Evolutionary conservation across 2,329 filamentous ascomycete genomes (phyloP), one percentile per base, ranked within the genome.

Genomic region (Cadophora gregata): DNA sequence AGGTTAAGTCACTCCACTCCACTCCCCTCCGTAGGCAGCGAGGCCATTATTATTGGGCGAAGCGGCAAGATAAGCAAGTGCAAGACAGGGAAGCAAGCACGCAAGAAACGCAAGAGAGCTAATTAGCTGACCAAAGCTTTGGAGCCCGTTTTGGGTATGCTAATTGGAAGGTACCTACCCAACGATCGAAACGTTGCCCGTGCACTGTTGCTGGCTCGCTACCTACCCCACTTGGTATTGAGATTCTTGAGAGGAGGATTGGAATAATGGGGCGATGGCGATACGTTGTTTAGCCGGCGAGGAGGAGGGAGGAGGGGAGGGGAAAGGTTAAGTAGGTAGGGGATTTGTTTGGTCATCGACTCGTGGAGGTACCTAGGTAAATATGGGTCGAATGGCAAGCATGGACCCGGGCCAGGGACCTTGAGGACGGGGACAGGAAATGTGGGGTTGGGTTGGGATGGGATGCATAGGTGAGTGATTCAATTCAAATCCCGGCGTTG

Each of bases 181-280:
- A 36, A 29, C 31, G 29, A 24, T 36, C 51, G n/a, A 42, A 19
- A 58, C 29, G 55, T 38, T 58, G 55, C 55, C 55, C 55, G 55
- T 58, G 55, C 33, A 24, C n/a, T n/a, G n/a, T n/a, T n/a, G 21
- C 25, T 38, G 25, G 55, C 55, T 58, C 55, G 31, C 31, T 58
- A 58, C 55, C 31, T 58, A 58, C 55, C 31, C 55, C 55, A 58
- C 55, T 58, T 56, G 21, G 33, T n/a, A n/a, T n/a, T n/a, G n/a
- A n/a, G n/a, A n/a, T n/a, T n/a, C 24, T 24, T 25, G 19, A n/a
- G 19, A n/a, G 31, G 31, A 21, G 7, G 53, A 31, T 21, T 29
- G 9, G 53, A 24, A 36, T 38, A 31, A 16, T n/a, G n/a, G n/a
- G n/a, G n/a, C n/a, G n/a, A n/a, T n/a, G 29, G 51, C 27, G 27